Conservation (phyloP, 495 filamentous ascomycete species). For the Aspergillus wentii region DNA sequence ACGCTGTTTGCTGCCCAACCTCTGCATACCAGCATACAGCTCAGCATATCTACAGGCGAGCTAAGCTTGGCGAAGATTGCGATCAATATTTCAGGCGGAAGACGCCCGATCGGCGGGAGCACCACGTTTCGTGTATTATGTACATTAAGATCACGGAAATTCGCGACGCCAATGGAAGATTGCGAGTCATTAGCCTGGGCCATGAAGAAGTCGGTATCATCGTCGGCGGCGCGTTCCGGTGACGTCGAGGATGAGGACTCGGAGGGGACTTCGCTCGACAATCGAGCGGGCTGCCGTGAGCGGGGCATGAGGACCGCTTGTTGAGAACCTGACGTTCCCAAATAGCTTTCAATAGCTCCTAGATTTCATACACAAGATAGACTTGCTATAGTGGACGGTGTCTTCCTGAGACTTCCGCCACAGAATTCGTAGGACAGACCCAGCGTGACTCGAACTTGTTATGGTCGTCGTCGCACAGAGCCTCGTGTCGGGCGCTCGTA, state of each 20-base stretch:
- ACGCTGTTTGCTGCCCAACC: slow-evolving; percentile 91
- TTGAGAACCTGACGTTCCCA: too few relatives aligned
- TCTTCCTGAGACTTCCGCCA: not conserved
- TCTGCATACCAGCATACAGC: slow-evolving; percentile 88
- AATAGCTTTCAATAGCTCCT: too few relatives aligned
- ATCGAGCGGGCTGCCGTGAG: slow-evolving; percentile 32
- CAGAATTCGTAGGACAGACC: too few relatives aligned
- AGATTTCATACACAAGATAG: not conserved
- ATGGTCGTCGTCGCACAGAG: not conserved
- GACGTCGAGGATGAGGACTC: slow-evolving; percentile 77
- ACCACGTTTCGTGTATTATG: slow-evolving; percentile 53
- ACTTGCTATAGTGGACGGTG: not conserved
- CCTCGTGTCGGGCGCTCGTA: too few relatives aligned
- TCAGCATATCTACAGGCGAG: slow-evolving; percentile 67
- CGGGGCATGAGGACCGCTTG: slow-evolving; percentile 32
- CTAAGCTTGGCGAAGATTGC: slow-evolving; percentile 82
- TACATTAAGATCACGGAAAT: slow-evolving; percentile 61
- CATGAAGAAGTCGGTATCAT: slow-evolving; percentile 91
- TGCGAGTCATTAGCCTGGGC: slow-evolving; percentile 81
- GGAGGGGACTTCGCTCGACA: slow-evolving; percentile 43
- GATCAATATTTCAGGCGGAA: slow-evolving; percentile 94
- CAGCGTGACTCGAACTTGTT: not conserved
- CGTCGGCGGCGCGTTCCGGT: slow-evolving; percentile 74
- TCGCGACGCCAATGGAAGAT: slow-evolving; percentile 79
- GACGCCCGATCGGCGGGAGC: slow-evolving; percentile 68